Evolutionary conservation across 2,329 filamentous ascomycete genomes (phyloP), one percentile per base, ranked within the genome.

Genomic region (Trichoderma aggressivum): DNA sequence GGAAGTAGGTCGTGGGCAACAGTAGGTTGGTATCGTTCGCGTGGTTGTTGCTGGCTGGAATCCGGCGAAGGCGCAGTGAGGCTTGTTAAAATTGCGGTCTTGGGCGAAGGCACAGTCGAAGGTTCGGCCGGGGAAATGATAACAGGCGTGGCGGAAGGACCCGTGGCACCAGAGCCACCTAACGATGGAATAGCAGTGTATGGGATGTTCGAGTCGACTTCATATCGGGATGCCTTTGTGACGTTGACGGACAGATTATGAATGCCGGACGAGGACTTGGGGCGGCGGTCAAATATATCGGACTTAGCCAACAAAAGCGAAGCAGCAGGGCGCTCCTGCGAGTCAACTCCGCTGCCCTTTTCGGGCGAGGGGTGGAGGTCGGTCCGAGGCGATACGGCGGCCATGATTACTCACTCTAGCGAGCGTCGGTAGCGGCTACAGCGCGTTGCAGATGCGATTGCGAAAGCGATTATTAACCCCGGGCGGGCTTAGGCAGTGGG

Each of bases 1-100:
- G 93, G 92, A 74, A 94, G 85, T 2, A 74, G 65, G 76, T 93
- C 91, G 78, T 88, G 86, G 12, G 90, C 91, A 36, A 85, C 83
- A 18, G 83, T 81, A 79, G 82, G 85, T 78, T 85, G 86, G 65
- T 81, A 84, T 74, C 86, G 77, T 62, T 76, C 80, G 74, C 73
- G 73, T 24, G 61, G 67, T 30, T 71, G 70, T 12, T 64, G 70
- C 53, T 59, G 36, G 26, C 12, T 47, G 30, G 55, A 53, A 21
- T 24, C 36, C 64, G 63, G 32, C 28, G 59, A 16, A 8, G 47
- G 10, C 16, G 62, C 26, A 6, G 39, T 18, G 28, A 59, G 6
- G 56, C 30, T 34, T 26, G 69, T 28, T n/a, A 67, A 59, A 26
- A 68, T 14, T 56, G 64, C 58, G 6, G 66, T 62, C 36, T 18